phyloP scores from a whole-genome alignment of 306 rosid species.

The Adenanthera pavonina region DNA sequence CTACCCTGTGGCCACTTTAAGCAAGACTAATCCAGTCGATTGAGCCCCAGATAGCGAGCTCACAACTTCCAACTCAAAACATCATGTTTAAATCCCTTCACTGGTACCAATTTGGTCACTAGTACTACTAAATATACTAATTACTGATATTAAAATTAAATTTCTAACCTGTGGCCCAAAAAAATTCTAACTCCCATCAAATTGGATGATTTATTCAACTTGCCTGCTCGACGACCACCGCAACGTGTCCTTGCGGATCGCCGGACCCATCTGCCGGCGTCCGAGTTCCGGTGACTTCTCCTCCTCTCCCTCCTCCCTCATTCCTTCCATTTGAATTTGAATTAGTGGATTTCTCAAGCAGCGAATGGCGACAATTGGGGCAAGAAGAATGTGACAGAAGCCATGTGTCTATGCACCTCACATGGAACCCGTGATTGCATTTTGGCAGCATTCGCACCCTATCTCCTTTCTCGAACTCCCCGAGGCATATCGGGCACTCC shows the following conservation, averaged over 20 bases:
- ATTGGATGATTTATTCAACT: constrained; percentile 34
- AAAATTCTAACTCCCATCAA: neutral
- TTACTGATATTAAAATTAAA: neutral
- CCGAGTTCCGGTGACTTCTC: constrained; percentile 14
- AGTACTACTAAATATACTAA: neutral
- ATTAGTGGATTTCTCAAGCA: constrained; percentile 42
- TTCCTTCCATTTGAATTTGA: neutral
- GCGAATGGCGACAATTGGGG: constrained; percentile 78
- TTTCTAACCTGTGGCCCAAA: neutral
- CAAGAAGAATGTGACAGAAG: constrained; percentile 80
- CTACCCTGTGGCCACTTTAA: no score
- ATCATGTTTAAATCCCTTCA: no score
- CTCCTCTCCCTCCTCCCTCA: neutral
- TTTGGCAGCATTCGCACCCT: constrained; percentile 68
- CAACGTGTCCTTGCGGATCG: constrained; percentile 35
- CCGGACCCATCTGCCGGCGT: constrained; percentile 34
- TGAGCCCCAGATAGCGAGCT: no score
- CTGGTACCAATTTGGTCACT: no score
- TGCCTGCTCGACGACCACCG: constrained; percentile 37
- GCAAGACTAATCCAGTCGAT: no score
- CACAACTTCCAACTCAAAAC: no score
- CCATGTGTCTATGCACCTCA: constrained; percentile 87
- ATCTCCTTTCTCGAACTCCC: constrained; percentile 79
- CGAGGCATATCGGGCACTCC: constrained; percentile 86
- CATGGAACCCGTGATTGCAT: constrained; percentile 88